Percentiles rank a stretch among this genome's conserved stretches.
Conservation (phyloP, 495 filamentous ascomycete species). For the Penicillium daleae region DNA sequence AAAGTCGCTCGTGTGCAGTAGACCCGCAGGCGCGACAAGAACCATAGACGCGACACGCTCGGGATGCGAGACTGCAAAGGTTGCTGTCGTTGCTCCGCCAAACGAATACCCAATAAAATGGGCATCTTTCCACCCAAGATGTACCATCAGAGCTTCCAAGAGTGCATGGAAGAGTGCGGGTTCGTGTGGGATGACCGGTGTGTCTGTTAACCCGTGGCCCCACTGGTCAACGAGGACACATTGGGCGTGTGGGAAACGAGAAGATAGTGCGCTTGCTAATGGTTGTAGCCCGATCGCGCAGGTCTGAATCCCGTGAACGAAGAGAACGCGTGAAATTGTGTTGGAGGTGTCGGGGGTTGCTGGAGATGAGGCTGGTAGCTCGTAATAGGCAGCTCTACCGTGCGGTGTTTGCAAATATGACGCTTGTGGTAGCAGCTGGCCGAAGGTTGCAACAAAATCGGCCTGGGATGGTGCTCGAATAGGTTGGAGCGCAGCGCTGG, state of each 20-base stretch:
- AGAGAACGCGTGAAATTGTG: conserved; percentile 27
- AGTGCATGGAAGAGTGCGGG: conserved; percentile 34
- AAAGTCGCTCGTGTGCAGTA: conserved; percentile 26
- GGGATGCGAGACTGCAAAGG: conserved; percentile 31
- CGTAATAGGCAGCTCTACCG: conserved; percentile 44
- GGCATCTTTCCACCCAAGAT: conserved; percentile 34
- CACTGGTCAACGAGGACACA: conserved; percentile 41
- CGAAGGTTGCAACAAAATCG: conserved; percentile 40
- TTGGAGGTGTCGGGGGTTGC: conserved; percentile 4
- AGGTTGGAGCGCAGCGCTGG: conserved; percentile 11
- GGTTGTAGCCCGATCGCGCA: conserved; percentile 42
- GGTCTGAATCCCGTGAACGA: conserved; percentile 44
- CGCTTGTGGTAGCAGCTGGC: conserved; percentile 39
- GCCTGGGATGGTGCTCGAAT: conserved; percentile 43
- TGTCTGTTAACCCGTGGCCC: conserved; percentile 45
- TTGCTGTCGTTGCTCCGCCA: conserved; percentile 36
- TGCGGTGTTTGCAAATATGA: conserved; percentile 35
- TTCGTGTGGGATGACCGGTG: conserved; percentile 32
- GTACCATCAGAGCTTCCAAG: conserved; percentile 26
- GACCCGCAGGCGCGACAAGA: conserved; percentile 42
- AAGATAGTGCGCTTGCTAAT: conserved; percentile 32
- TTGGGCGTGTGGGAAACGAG: conserved; percentile 36
- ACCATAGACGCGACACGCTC: conserved; percentile 34
- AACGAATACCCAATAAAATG: conserved; percentile 47
- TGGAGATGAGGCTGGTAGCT: conserved; percentile 22